These are phyloP conservation scores for Aspergillus quadricinctus DNA, from an alignment of 2,329 filamentous ascomycete species.

Conservation along the genomic window DNA sequence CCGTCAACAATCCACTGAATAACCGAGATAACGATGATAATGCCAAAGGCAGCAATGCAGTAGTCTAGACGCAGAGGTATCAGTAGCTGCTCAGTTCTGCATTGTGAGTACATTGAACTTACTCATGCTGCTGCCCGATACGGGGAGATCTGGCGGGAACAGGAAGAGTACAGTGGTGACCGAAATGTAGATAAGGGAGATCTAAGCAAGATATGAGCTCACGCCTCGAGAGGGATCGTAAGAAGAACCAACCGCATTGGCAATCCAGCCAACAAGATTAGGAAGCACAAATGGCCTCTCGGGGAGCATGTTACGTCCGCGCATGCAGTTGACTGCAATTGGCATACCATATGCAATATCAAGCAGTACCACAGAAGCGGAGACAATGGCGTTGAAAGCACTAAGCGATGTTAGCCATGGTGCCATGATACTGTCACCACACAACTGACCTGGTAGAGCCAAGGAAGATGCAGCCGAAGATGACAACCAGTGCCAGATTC, in stretches of 20 bases:
- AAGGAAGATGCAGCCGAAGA: constrained; percentile 67
- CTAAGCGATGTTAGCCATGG: constrained; percentile 24
- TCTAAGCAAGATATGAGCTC: constrained; percentile 34
- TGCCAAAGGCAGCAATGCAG: constrained; percentile 52
- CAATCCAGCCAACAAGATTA: constrained; percentile 53
- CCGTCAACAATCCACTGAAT: constrained; percentile 60
- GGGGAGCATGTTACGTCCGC: constrained; percentile 62
- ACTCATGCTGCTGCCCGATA: constrained; percentile 66
- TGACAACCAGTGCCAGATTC: constrained; percentile 56
- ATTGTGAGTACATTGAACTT: constrained; percentile 21
- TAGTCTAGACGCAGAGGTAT: constrained; percentile 28
- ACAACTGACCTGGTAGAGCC: constrained; percentile 47
- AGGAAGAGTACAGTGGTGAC: constrained; percentile 73
- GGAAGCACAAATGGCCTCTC: constrained; percentile 56
- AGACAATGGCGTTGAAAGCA: constrained; percentile 68
- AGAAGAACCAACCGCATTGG: constrained; percentile 49
- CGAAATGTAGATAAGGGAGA: constrained; percentile 56
- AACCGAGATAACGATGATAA: constrained; percentile 54
- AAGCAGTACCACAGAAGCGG: constrained; percentile 66
- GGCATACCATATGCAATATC: constrained; percentile 72
- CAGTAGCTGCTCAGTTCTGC: not conserved
- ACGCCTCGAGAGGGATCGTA: not conserved
- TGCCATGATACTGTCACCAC: constrained; percentile 16
- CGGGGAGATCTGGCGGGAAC: constrained; percentile 64
- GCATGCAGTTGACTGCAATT: constrained; percentile 63